Conservation (phyloP, 1,284 basidiomycete species). For the Psilocybe mexicana region DNA sequence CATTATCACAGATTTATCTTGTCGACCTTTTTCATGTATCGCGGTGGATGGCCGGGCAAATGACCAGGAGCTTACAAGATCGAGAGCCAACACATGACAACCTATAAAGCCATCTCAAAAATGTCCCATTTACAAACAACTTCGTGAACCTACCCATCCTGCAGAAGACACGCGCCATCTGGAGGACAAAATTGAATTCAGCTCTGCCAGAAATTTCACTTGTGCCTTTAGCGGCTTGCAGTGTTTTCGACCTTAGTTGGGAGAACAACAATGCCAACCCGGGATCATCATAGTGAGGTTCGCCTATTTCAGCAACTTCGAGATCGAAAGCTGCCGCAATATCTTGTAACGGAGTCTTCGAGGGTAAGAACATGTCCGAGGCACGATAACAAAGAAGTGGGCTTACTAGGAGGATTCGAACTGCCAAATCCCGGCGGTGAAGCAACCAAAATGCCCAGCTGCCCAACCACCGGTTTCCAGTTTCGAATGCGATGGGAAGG, state of each 20-base stretch:
- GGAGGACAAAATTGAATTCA: conserved; percentile 93
- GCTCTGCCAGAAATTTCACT: conserved; percentile 84
- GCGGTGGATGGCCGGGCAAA: conserved; percentile 74
- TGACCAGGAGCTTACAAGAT: conserved; percentile 86
- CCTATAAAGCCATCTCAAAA: conserved; percentile 47
- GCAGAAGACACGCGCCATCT: conserved; percentile 89
- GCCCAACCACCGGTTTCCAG: conserved; percentile 93
- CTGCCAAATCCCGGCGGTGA: conserved; percentile 81
- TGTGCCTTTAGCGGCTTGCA: conserved; percentile 90
- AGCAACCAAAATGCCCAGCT: conserved; percentile 97
- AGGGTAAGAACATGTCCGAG: neutral
- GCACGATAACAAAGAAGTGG: neutral
- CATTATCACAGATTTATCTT: conserved; percentile 35
- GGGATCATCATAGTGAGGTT: conserved; percentile 90
- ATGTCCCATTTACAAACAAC: neutral
- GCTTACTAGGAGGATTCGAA: conserved; percentile 78
- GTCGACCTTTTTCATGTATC: conserved; percentile 32
- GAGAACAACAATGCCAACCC: conserved; percentile 87
- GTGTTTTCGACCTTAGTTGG: conserved; percentile 85
- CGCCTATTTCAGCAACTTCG: conserved; percentile 65
- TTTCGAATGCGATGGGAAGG: conserved; percentile 80
- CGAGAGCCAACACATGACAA: conserved; percentile 88
- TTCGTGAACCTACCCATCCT: conserved; percentile 76
- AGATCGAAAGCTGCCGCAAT: conserved; percentile 60
- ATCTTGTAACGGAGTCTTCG: conserved; percentile 76